Evolutionary conservation across 73 alveolate species (phyloP), one percentile per base, ranked within the genome.

Genomic region (Paraurostyla sp.): DNA sequence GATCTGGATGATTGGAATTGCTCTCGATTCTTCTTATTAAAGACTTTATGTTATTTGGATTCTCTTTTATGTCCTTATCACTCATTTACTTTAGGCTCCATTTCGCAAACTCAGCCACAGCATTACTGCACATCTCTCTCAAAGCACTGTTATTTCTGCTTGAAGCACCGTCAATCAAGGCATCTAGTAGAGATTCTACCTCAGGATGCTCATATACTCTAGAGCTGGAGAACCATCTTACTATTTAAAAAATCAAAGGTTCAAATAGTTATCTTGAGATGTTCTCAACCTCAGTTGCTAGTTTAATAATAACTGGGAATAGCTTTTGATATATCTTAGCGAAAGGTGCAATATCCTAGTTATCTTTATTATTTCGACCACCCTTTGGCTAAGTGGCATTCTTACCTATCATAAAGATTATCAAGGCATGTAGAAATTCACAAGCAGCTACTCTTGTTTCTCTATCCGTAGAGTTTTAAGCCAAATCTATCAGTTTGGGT

Each of bases 181-280:
- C 96, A 83, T 97, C 99, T 48, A 98, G 85, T 80, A 98, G 75
- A 58, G 93, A 80, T 62, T 94, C 93, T 3, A 97, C 97, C 69
- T 98, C 99, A 51, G 97, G 97, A 9, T 93, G 92, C 36, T 97
- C 99, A 93, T 93, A 94, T 60, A 87, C 89, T 57, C 92, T 96
- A 0, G 98, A 90, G 60, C 92, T 93, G 16, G 99, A 98, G 92
- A 98, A 97, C 99, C 99, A 98, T 81, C 98, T 97, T 29, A 97
- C 98, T 73, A 95, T 85, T 89, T 97, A 95, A 59, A 91, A 88
- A 41, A 92, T 65, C 43, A 97, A 80, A 3, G 97, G 94, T 59
- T 97, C 97, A 83, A 92, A 97, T 22, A 96, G 91, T 80, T 88
- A 54, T 40, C 97, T 84, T 11, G 93, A 73, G 32, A 95, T 93